Percentiles rank a stretch among this genome's conserved stretches.
phyloP scores from a whole-genome alignment of 169 alveolate genomes.

The Prorocentrum cordatum region DNA sequence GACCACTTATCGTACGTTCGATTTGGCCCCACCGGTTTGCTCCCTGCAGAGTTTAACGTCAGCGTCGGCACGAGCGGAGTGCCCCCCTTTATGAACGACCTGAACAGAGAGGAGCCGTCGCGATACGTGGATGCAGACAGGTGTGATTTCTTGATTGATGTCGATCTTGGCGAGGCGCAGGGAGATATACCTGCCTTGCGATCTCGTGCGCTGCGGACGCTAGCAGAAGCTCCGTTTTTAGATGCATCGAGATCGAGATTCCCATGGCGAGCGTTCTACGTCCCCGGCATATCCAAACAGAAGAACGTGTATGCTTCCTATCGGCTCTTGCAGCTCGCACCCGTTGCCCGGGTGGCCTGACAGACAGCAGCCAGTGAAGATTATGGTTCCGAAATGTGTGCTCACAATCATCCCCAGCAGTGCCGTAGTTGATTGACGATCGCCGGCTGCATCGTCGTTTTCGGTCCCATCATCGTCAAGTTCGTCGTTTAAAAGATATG shows the following conservation, averaged over 20 bases:
- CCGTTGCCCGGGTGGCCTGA: too few species aligned
- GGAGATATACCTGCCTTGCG: neutral
- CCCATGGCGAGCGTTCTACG: neutral
- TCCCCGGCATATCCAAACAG: neutral
- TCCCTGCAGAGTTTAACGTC: neutral
- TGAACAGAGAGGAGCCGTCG: neutral
- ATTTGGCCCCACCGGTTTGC: neutral
- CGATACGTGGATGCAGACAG: neutral
- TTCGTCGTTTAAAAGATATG: too few species aligned
- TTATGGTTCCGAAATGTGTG: too few species aligned
- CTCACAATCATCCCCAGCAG: too few species aligned
- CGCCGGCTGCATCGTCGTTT: too few species aligned
- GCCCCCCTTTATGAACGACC: neutral
- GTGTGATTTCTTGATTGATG: neutral
- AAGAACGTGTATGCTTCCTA: neutral
- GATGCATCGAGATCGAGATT: neutral
- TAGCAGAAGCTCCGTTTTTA: neutral
- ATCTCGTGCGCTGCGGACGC: neutral
- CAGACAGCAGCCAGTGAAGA: too few species aligned
- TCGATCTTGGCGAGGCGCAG: neutral
- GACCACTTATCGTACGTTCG: neutral
- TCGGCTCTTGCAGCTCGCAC: too few species aligned
- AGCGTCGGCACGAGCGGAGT: neutral
- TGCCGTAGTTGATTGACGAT: too few species aligned
- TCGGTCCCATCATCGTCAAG: too few species aligned